Evolutionary conservation across 202 grass and related monocot species (phyloP).

Genomic region (Hordeum pubiflorum): DNA sequence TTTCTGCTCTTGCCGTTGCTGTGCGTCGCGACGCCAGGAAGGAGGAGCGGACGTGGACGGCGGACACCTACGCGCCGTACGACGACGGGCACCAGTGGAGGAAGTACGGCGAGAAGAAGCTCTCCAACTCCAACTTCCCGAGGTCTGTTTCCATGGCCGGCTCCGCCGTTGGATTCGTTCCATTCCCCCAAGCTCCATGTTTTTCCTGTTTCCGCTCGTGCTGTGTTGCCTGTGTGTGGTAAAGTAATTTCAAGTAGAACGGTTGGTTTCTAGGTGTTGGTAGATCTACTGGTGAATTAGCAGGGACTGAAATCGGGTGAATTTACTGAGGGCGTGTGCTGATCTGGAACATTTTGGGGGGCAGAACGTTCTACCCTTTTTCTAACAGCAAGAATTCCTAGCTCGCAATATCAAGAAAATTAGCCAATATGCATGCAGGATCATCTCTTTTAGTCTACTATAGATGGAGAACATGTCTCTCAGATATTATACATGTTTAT

Average conservation of each 20-base stretch:
- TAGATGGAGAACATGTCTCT: background rate
- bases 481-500: background rate
- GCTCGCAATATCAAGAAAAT: background rate
- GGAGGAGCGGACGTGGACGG: slow-evolving; percentile 42
- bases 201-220: background rate
- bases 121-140: slow-evolving; percentile 59
- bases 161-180: background rate
- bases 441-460: slow-evolving; percentile 1
- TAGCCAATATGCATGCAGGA: background rate
- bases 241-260: background rate
- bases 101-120: slow-evolving; percentile 86
- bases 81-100: slow-evolving; percentile 82
- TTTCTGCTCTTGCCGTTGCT: background rate
- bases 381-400: background rate
- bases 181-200: background rate
- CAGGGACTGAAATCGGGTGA: background rate
- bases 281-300: slow-evolving; percentile 1
- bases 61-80: slow-evolving; percentile 46
- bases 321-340: background rate
- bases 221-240: background rate
- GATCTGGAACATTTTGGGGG: background rate
- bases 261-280: background rate
- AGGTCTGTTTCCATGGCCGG: slow-evolving; percentile 30
- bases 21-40: slow-evolving; percentile 20
- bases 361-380: background rate